These are phyloP conservation scores for Ceraceosorus guamensis DNA, from an alignment of 1,284 basidiomycete genomes.

Conservation along the genomic window DNA sequence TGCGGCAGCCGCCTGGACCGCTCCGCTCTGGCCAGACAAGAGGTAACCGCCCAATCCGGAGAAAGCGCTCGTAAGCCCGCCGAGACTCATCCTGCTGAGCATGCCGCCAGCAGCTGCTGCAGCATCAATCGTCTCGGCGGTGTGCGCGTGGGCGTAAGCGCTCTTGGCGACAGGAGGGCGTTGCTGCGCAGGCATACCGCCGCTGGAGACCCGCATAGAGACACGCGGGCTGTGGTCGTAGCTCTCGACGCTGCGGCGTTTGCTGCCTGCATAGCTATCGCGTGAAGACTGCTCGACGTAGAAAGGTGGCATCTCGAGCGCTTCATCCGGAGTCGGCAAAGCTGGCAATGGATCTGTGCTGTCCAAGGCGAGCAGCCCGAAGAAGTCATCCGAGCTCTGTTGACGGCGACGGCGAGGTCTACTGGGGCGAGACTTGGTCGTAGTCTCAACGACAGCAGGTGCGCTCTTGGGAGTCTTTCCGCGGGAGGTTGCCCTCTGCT, in stretches of 20 bases:
- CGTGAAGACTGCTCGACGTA: slow-evolving; percentile 11
- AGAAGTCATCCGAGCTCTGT: slow-evolving; percentile 34
- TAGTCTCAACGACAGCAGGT: neutral
- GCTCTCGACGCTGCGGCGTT: slow-evolving; percentile 1
- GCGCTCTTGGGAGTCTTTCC: neutral
- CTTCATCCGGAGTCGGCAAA: slow-evolving; percentile 20
- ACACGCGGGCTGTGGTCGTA: neutral
- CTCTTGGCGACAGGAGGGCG: neutral
- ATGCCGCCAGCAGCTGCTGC: neutral
- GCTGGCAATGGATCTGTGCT: slow-evolving; percentile 20
- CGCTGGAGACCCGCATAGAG: neutral
- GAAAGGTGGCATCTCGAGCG: slow-evolving; percentile 38
- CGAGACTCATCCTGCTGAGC: neutral
- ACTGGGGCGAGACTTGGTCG: neutral
- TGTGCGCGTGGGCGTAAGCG: neutral
- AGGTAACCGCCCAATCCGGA: neutral
- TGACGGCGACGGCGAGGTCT: neutral
- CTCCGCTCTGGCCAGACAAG: neutral
- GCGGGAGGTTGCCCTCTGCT: neutral
- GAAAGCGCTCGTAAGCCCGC: neutral
- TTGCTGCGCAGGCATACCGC: neutral
- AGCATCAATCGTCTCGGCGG: neutral
- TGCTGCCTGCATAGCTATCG: neutral
- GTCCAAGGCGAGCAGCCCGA: slow-evolving; percentile 24
- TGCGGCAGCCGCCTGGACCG: neutral